These are phyloP conservation scores for Calonectria ilicicola DNA, from an alignment of 2,329 filamentous ascomycete genomes.

Conservation along the genomic window DNA sequence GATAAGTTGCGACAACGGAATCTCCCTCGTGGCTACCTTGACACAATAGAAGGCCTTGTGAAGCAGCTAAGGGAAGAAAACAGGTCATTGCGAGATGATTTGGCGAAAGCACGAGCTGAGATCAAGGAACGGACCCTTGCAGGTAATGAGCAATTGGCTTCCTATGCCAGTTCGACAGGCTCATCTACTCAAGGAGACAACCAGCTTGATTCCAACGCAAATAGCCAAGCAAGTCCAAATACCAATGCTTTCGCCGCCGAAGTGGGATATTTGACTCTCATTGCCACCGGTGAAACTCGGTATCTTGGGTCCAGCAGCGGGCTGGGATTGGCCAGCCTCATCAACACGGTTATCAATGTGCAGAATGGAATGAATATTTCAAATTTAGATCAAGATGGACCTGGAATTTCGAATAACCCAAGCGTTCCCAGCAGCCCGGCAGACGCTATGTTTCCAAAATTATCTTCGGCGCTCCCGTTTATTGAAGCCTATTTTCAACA, in stretches of 20 bases:
- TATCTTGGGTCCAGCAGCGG: conserved; percentile 23
- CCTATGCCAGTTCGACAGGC: no score
- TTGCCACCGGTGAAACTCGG: conserved; percentile 18
- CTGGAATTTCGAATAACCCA: background rate
- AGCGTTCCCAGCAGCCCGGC: background rate
- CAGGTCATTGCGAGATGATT: background rate
- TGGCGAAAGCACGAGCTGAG: conserved; percentile 3
- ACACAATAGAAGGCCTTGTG: conserved; percentile 11
- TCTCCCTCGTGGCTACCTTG: conserved; percentile 16
- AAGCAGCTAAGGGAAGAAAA: conserved; percentile 13
- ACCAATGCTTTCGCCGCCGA: conserved; percentile 17
- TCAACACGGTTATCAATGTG: background rate
- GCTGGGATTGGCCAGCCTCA: conserved; percentile 15
- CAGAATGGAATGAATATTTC: background rate
- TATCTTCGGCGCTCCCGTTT: background rate
- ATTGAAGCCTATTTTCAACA: conserved; percentile 25
- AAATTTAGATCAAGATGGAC: background rate
- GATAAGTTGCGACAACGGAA: conserved; percentile 24
- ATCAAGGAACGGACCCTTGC: background rate
- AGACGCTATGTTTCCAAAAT: background rate
- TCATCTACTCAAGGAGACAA: no score
- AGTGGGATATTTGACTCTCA: conserved; percentile 18
- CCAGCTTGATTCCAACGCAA: no score
- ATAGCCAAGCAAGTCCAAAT: background rate
- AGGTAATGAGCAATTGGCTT: background rate